Evolutionary conservation across 2,329 filamentous ascomycete species (phyloP).

Genomic region (Ciborinia camelliae): DNA sequence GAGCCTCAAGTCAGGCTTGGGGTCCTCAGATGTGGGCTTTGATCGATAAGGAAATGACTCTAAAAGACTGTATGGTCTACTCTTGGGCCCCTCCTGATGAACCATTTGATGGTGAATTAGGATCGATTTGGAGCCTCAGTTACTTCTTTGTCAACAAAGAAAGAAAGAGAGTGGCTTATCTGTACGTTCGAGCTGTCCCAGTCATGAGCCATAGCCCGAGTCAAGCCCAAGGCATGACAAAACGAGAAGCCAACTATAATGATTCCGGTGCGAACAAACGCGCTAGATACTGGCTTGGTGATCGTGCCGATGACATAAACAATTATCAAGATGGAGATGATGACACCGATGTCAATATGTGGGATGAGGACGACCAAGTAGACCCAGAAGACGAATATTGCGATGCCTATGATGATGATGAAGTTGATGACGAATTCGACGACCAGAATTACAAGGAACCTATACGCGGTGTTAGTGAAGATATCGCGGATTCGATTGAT

Average conservation of each 20-base stretch:
- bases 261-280: conserved; percentile 69
- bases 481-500: conserved; percentile 61
- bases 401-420: conserved; percentile 37
- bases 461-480: conserved; percentile 58
- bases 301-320: conserved; percentile 48
- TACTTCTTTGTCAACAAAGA: conserved; percentile 98
- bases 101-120: conserved; percentile 87
- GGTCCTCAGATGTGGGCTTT: conserved; percentile 87
- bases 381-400: conserved; percentile 45
- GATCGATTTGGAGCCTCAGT: conserved; percentile 90
- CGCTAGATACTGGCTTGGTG: conserved; percentile 83
- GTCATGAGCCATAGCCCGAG: conserved; percentile 64
- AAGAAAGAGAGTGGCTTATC: conserved; percentile 87
- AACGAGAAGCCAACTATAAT: conserved; percentile 33
- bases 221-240: conserved; percentile 38
- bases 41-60: conserved; percentile 90
- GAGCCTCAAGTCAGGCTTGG: conserved; percentile 62
- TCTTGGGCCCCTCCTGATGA: conserved; percentile 86
- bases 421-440: conserved; percentile 37
- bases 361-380: conserved; percentile 46
- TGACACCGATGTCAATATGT: conserved; percentile 42
- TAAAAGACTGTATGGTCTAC: conserved; percentile 86
- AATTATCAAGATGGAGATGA: conserved; percentile 41
- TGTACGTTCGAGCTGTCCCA: conserved; percentile 87
- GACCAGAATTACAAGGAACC: conserved; percentile 45